Evolutionary conservation across 768 basidiomycete species (phyloP), one percentile per base, ranked within the genome.

Genomic region (Erythrobasidium yunnanense): DNA sequence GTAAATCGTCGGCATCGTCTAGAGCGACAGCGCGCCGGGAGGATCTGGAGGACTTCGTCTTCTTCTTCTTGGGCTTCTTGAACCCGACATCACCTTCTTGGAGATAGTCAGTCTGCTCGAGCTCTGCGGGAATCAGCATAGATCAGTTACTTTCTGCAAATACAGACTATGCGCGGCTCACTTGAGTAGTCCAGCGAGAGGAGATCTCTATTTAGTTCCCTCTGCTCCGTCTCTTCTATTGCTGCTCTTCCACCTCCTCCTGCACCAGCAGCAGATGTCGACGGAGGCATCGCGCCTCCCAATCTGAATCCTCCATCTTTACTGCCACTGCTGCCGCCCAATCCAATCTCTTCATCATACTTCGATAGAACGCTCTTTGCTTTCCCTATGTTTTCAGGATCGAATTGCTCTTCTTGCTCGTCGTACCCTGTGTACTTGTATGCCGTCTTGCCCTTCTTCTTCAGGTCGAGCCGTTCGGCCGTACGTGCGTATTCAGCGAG

Each of bases 1-100:
- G 71, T 2, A 51, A 67, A 23, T 27, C 56, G 25, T 53, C 72
- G 4, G 81, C 80, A 34, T 81, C 81, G 34, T 74, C 75, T 22
- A 78, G 78, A 23, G 74, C 71, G 32, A 76, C 77, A 6, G 76
- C 33, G 1, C 70, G 73, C 6, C 66, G 66, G 8, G 66, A 66
- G 35, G 66, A 68, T 4, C 66, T 49, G 2, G 70, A 38, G 87
- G 84, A 75, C 92, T 95, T 97, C 79, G n/a, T n/a, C n/a, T 92
- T 99, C 34, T 85, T 88, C 89, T 92, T 55, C 81, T 91, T 96
- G 2, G 84, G 84, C 75, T 93, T 96, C 79, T 95, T 97, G 78
- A 97, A 97, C 2, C 90, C 91, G 22, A 84, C 79, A 68, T 97
- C 92, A 1, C 89, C 90, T 74, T 90, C 90, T 76, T 89, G 83